These are phyloP conservation scores for Psidium friedrichsthalianum DNA, from an alignment of 345 rosid genomes.

Conservation along the genomic window DNA sequence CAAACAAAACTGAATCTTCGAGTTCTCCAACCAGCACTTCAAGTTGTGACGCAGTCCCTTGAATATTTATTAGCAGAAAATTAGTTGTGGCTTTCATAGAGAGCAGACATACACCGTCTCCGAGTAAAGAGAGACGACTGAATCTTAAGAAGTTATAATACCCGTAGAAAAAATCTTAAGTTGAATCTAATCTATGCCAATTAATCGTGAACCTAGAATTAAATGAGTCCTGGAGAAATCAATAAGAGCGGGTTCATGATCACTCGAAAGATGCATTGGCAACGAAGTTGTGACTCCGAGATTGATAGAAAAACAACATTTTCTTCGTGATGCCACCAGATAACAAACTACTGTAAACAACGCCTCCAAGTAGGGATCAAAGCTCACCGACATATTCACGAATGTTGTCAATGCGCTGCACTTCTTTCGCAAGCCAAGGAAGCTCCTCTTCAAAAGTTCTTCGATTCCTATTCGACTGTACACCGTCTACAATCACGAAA, in stretches of 20 bases:
- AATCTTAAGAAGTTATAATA: background rate
- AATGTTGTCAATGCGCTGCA: conserved; percentile 28
- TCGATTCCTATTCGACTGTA: conserved; percentile 12
- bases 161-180: background rate
- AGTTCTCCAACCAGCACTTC: conserved; percentile 82
- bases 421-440: conserved; percentile 27
- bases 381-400: conserved; percentile 43
- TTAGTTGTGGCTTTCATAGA: background rate
- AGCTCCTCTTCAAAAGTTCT: conserved; percentile 28
- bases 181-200: background rate
- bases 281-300: background rate
- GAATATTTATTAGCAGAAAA: background rate
- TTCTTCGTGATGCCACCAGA: background rate
- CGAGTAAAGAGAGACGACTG: background rate
- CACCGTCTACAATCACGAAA: conserved; percentile 24
- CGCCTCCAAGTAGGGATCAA: background rate
- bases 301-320: background rate
- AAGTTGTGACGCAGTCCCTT: conserved; percentile 52
- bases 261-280: background rate
- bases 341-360: background rate
- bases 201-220: background rate
- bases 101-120: background rate
- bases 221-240: background rate
- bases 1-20: conserved; percentile 55
- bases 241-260: background rate